Evolutionary conservation across 2,329 filamentous ascomycete genomes (phyloP), one percentile per base, ranked within the genome.

Genomic region (Ambrosiella beaveri): DNA sequence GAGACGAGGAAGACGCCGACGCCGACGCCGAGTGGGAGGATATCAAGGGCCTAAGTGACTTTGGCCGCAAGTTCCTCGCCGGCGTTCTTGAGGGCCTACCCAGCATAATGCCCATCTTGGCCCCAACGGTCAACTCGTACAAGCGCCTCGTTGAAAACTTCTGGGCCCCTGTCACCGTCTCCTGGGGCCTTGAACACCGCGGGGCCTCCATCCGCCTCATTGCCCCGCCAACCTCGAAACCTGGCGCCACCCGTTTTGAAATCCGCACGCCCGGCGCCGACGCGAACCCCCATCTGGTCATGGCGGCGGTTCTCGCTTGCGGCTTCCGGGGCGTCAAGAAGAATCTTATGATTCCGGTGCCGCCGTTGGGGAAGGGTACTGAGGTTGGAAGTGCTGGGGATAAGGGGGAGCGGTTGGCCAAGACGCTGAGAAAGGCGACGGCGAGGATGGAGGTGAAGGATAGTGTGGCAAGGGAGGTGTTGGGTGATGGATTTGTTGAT

Each of bases 61-160:
- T 95, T 13, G 93, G 93, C 1, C 81, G 91, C 9, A 85, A 97
- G 64, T 98, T 98, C 72, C 80, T 98, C 0, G 93, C 93, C 0
- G 93, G 93, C 7, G 71, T 98, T 1, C 77, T 98, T 0, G 84
- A 88, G 27, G 93, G 91, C 12, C 77, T 98, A 3, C 88, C 93
- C 1, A 88, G 96, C 66, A 81, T 97, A 64, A 98, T 98, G 93
- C 93, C 93, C 0, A 75, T 97, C 60, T 76, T 98, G 11, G 93
- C 91, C 0, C 93, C 93, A 0, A 98, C 88, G 0, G 80, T 98
- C 66, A 98, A 98, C 76, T 95, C 88, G 62, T 98, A 98, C 76
- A 98, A 98, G 73, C 84, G 93, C 2, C 78, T 98, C 0, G 93
- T 98, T 1, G 93, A 98, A 74, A 97, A 97, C 72, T 97, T 96